Conservation (phyloP, 75 land plant species). For the Pinus albicaulis region DNA sequence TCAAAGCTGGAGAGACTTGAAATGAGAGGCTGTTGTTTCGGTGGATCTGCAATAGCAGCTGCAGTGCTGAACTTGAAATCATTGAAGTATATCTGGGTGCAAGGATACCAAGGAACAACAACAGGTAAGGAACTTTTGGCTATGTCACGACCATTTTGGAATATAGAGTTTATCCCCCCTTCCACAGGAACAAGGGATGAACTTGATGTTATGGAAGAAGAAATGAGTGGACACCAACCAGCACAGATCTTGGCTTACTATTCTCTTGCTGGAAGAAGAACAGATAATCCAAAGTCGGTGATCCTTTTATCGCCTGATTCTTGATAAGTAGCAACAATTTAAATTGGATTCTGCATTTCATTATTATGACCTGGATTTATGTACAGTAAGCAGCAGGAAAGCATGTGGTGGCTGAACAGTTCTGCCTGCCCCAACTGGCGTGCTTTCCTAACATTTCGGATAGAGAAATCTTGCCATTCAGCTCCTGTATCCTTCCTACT, state of each 20-base stretch:
- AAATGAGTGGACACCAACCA: neutral
- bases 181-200: neutral
- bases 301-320: neutral
- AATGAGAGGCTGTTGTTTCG: conserved; percentile 39
- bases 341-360: too few species aligned
- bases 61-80: conserved; percentile 11
- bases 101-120: conserved; percentile 25
- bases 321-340: too few species aligned
- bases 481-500: too few species aligned
- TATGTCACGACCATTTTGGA: conserved; percentile 32
- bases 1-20: conserved; percentile 36
- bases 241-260: conserved; percentile 16
- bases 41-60: conserved; percentile 18
- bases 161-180: conserved; percentile 29
- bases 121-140: conserved; percentile 20
- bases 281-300: conserved; percentile 14
- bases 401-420: too few species aligned
- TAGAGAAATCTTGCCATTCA: too few species aligned
- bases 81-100: conserved; percentile 38
- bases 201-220: neutral
- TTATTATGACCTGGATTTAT: too few species aligned
- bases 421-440: too few species aligned
- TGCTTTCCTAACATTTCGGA: too few species aligned
- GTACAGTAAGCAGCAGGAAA: too few species aligned
- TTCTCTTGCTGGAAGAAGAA: conserved; percentile 20